Base-by-base conservation (phyloP, 768 basidiomycete genomes). In the Termitomyces titanicus region DNA sequence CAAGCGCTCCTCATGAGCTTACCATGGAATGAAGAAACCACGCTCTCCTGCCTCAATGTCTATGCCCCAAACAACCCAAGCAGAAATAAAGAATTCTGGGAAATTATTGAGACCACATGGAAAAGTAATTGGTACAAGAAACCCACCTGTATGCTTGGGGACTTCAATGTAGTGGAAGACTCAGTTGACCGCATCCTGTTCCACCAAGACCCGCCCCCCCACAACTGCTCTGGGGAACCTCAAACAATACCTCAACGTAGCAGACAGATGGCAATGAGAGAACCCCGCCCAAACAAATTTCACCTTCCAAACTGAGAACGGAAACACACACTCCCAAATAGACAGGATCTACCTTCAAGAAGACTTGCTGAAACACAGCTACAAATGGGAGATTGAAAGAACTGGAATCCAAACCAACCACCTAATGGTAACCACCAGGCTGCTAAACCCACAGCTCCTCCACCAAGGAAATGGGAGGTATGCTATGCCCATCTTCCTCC, bases 331-430 rank as follows among this genome's bases (percentile, higher is more conserved):
- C 3, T 29, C 29, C 3, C 9, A 9, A 4, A 29, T 29, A 3
- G 9, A 29, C 29, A 4, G 29, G 9, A 29, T 29, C 3, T 29
- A 29, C 29, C 3, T 29, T 13, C 4, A 7, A 13, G 39, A 34
- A 17, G 27, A 43, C 24, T n/a, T 47, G 15, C 18, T 46, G 17
- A n/a, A 17, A 42, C 53, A 24, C 40, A 49, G 18, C 46, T 20
- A 47, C 17, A n/a, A 49, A 18, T 58, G 56, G 56, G 29, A 52
- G 25, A 58, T 58, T 24, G 12, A 18, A 22, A n/a, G 27, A 11
- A 25, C 35, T 12, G 52, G 39, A 5, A 39, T 48, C 11, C 47
- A 27, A 10, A 58, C 50, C 29, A 51, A 58, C 52, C 52, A 58
- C 42, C 18, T 40, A 25, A 27, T 58, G 34, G 39, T 52, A 8